Base-by-base conservation (phyloP, 306 rosid genomes). In the Vigna radiata region DNA sequence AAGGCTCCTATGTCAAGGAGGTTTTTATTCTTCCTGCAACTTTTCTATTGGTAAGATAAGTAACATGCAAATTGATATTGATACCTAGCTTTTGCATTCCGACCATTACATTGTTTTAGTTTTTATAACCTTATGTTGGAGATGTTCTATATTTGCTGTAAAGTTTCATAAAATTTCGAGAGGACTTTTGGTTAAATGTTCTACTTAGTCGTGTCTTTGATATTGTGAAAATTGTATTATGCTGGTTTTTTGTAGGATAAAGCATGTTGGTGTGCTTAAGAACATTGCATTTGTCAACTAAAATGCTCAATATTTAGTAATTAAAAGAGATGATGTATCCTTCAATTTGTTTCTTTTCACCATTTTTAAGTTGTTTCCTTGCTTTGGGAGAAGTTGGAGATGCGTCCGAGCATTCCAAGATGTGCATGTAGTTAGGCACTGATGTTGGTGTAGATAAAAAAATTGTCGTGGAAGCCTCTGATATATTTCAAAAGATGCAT, bases 341-440 rank as follows among this genome's bases (percentile, higher is more conserved):
- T 49, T 65, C 0, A 18, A 17, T 37, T 36, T 3, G 12, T 39
- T 65, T 39, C 31, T 17, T 39, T 37, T 37, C 49, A 9, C 17
- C 39, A 17, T 37, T 17, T 62, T 64, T 10, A 39, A 65, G 70
- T 39, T 65, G 70, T 65, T 39, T n/a, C 52, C 70, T 65, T 65
- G 52, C 50, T 65, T 18, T 65, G 70, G 70, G 50, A 50, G 50
- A 65, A 39, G 16, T 39, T 18, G 70, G 4, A 17, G 70, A 65
- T 39, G 70, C 50, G 8, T 37, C 70, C 1, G 39, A 37, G 50
- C 18, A 39, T 65, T n/a, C 15, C 70, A 37, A 39, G 31, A 17
- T 10, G 31, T 65, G 70, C 31, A 1, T 9, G 70, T 52, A 65
- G 31, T 11, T 52, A 39, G 52, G 31, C 43, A 10, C 70, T 11